A percentile compares a stretch with the other conserved stretches of the same genome.
These are phyloP conservation scores for Fusarium liriodendri DNA, from an alignment of 2,329 filamentous ascomycete species.

Conservation along the genomic window DNA sequence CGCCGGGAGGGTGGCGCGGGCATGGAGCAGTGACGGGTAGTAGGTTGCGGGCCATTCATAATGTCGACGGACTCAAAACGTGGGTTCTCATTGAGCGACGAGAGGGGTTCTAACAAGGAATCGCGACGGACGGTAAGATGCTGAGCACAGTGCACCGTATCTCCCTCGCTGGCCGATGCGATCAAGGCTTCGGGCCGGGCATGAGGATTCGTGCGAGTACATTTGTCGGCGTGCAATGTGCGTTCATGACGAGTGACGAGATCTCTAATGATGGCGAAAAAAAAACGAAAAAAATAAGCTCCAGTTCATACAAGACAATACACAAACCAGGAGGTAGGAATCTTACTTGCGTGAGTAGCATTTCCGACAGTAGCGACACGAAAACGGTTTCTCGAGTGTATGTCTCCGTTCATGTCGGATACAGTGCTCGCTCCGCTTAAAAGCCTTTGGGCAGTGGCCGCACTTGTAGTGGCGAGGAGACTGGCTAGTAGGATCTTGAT, in stretches of 20 bases:
- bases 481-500: too few relatives aligned
- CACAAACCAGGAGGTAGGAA: too few relatives aligned
- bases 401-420: conserved; percentile 21
- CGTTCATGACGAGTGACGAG: not conserved
- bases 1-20: too few relatives aligned
- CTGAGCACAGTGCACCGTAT: too few relatives aligned
- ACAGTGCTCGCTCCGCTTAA: conserved; percentile 25
- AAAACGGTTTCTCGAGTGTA: conserved; percentile 17
- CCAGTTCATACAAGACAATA: not conserved
- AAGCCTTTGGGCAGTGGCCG: conserved; percentile 8
- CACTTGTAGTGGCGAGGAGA: not conserved
- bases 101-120: too few relatives aligned
- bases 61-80: too few relatives aligned
- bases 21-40: too few relatives aligned
- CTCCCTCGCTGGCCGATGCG: too few relatives aligned
- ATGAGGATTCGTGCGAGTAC: not conserved
- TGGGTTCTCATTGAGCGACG: too few relatives aligned
- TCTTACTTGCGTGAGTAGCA: conserved; percentile 8
- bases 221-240: not conserved
- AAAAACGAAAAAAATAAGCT: not conserved
- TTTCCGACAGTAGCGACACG: conserved; percentile 18
- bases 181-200: too few relatives aligned
- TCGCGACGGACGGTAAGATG: too few relatives aligned
- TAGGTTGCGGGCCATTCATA: too few relatives aligned
- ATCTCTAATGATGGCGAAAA: not conserved